Evolutionary conservation across 331 rosid species (phyloP), one percentile per base, ranked within the genome.

Genomic region (Dryas integrifolia): DNA sequence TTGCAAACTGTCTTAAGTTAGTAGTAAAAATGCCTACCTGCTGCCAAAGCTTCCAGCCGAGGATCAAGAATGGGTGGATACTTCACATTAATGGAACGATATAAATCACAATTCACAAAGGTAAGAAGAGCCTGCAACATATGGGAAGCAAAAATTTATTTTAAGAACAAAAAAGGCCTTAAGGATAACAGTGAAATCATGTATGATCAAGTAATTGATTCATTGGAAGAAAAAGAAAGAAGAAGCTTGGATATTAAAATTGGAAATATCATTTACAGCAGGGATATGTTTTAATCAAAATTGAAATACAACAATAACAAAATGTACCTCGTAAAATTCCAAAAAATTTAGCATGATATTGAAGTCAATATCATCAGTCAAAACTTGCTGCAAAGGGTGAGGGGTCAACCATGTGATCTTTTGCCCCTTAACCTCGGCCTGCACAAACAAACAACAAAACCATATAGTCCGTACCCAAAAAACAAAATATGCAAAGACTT

Each of bases 61-160:
- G 92, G 85, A 86, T 94, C 92, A 63, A 91, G 96, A 39, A 86
- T 84, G 0, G 98, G 98, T 3, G 97, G 98, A 73, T 94, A 94
- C 79, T 81, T 91, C 80, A 88, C 81, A 77, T 86, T 85, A 74
- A 94, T 88, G 44, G 96, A 88, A 76, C 87, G 86, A 79, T 89
- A 94, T 14, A 91, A 85, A 67, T 82, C 92, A 70, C 74, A 88
- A 76, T 89, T 89, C 79, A 91, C 88, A 78, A 88, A 86, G 45
- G 85, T 74, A 41, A 91, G 89, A 80, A 94, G 97, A 48, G 93
- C 85, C 98, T 94, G 89, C 70, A 72, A 3, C 69, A 43, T 43
- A 26, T 2, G 1, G 0, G 30, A 45, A 2, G 38, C 1, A 14
- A 62, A 21, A 4, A 12, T 50, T 40, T 0, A 75, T 40, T 59